Evolutionary conservation across 352 stramenopile species (phyloP).

Genomic region (Paralagenidium karlingii): DNA sequence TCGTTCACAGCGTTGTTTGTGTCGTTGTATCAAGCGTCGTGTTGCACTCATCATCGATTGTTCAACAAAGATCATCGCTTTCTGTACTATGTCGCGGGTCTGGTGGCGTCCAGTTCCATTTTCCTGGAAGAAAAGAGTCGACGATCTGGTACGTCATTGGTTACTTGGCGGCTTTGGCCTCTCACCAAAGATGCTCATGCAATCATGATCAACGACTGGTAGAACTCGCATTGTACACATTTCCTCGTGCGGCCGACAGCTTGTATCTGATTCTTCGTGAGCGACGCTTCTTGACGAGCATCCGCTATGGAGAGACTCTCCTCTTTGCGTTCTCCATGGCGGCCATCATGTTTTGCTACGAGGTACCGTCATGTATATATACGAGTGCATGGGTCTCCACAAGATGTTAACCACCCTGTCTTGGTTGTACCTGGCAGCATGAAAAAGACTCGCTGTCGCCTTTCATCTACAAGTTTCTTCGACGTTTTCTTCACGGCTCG

Average conservation of each 20-base stretch:
- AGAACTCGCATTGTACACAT: conserved; percentile 70
- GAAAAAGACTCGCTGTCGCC: conserved; percentile 53
- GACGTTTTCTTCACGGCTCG: conserved; percentile 59
- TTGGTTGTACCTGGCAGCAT: conserved; percentile 18
- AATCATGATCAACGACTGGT: not conserved
- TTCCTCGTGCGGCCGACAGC: conserved; percentile 63
- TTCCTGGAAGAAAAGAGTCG: conserved; percentile 68
- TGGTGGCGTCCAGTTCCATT: conserved; percentile 54
- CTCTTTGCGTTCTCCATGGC: conserved; percentile 71
- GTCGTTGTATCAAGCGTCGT: conserved; percentile 45
- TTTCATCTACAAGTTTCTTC: conserved; percentile 54
- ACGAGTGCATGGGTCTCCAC: not conserved
- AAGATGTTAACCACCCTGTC: conserved; percentile 1
- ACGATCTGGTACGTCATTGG: conserved; percentile 37
- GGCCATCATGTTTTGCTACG: conserved; percentile 76
- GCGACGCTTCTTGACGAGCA: conserved; percentile 45
- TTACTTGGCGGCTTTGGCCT: too few species aligned
- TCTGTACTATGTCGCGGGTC: conserved; percentile 58
- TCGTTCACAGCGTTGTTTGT: conserved; percentile 65
- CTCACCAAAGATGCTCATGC: not conserved
- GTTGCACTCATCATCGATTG: conserved; percentile 43
- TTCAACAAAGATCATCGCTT: conserved; percentile 55
- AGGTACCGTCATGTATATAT: conserved; percentile 18
- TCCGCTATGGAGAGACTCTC: conserved; percentile 53
- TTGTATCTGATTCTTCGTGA: conserved; percentile 67